Evolutionary conservation across 768 basidiomycete species (phyloP).

Genomic region (Panaeolus cyanescens): DNA sequence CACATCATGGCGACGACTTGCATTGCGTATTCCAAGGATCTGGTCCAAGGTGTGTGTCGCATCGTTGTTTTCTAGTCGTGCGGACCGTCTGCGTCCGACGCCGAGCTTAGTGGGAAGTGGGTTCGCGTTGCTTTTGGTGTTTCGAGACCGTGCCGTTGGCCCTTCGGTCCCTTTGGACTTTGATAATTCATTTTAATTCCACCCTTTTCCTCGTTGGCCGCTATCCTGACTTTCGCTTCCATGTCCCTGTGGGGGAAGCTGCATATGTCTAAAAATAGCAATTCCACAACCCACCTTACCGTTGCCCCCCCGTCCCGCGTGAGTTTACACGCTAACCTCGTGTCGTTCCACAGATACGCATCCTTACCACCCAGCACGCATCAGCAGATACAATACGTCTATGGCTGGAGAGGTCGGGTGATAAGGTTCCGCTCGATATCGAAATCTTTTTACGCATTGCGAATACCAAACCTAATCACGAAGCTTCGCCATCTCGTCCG

Average conservation of each 20-base stretch:
- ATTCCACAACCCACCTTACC: slow-evolving; percentile 8
- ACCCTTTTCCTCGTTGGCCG: background rate
- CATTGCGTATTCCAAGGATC: slow-evolving; percentile 63
- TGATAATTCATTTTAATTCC: too few species aligned
- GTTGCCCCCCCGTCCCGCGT: slow-evolving; percentile 8
- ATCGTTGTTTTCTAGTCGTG: slow-evolving; percentile 12
- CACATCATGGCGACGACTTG: slow-evolving; percentile 63
- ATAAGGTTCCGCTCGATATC: slow-evolving; percentile 71
- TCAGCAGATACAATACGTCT: slow-evolving; percentile 80
- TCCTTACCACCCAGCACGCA: slow-evolving; percentile 66
- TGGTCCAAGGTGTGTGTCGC: slow-evolving; percentile 72
- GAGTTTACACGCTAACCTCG: slow-evolving; percentile 3
- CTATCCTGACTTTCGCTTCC: slow-evolving; percentile 3
- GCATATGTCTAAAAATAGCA: slow-evolving; percentile 4
- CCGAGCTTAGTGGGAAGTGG: background rate
- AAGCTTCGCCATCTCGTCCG: slow-evolving; percentile 22
- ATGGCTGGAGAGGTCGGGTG: slow-evolving; percentile 81
- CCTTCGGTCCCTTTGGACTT: background rate
- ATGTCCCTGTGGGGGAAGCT: background rate
- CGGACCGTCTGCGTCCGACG: background rate
- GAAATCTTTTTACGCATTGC: slow-evolving; percentile 73
- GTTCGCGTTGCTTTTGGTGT: background rate
- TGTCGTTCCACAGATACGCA: slow-evolving; percentile 56
- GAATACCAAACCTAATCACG: slow-evolving; percentile 24
- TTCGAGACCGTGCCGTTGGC: background rate